Percentiles rank a stretch among this genome's conserved stretches.
These are phyloP conservation scores for Tetracentron sinense DNA, from an alignment of 164 flowering plant species.

Conservation along the genomic window DNA sequence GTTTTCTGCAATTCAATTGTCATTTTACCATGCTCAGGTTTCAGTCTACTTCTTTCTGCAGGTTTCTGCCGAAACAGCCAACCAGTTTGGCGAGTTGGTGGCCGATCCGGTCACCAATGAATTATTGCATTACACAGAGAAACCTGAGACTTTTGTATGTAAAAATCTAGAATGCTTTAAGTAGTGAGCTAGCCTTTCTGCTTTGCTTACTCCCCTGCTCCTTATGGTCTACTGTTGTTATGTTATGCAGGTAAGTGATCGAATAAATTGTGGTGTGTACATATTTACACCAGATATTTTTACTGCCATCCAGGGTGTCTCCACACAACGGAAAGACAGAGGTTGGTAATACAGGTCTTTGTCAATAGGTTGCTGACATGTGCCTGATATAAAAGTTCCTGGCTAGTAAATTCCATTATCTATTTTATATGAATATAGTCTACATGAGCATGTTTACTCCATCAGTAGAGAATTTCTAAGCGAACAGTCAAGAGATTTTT, in stretches of 20 bases:
- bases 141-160: slow-evolving; percentile 98
- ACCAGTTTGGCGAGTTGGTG: slow-evolving; percentile 89
- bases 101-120: slow-evolving; percentile 90
- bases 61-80: slow-evolving; percentile 95
- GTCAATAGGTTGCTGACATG: background rate
- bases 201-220: no score
- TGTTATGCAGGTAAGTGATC: slow-evolving; percentile 80
- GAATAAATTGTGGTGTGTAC: slow-evolving; percentile 95
- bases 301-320: slow-evolving; percentile 68
- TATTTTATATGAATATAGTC: no score
- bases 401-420: no score
- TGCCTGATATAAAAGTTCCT: no score
- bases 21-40: slow-evolving; percentile 1
- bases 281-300: slow-evolving; percentile 89
- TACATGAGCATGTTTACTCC: no score
- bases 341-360: slow-evolving; percentile 39
- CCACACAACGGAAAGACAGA: slow-evolving; percentile 72
- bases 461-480: no score
- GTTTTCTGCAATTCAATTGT: background rate
- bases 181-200: background rate
- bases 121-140: slow-evolving; percentile 89
- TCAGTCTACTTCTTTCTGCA: slow-evolving; percentile 17
- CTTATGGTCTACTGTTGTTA: no score
- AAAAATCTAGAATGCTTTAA: slow-evolving; percentile 3
- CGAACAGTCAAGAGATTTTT: no score